Evolutionary conservation across 2,329 filamentous ascomycete species (phyloP), one percentile per base, ranked within the genome.

Genomic region (Paraphaeosphaeria sporulosa): DNA sequence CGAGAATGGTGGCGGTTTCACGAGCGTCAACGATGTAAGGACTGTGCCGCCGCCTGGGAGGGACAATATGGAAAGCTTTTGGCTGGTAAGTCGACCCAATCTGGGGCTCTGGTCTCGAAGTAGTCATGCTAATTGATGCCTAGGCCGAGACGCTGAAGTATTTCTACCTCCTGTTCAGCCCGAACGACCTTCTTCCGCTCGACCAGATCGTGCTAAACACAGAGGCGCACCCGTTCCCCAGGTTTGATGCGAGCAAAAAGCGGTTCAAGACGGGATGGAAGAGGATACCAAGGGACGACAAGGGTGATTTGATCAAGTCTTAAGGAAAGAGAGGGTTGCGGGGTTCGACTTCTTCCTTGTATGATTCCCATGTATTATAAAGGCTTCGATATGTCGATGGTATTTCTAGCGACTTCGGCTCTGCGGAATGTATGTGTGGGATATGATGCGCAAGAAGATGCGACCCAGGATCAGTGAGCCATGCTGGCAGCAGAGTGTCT

Each of bases 41-140:
- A 79, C 80, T 5, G 79, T 95, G 10, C 93, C 94, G 21, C 88
- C 93, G 0, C 77, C 82, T 15, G 81, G 83, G 48, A 85, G 88
- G 61, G 94, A 99, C 78, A 98, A 98, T 70, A 97, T 99, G 94
- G 95, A 99, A 81, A 96, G 93, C 75, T 98, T 98, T 81, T 99
- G 95, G 95, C 86, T 99, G 83, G 90, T 92, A 80, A 81, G 90
- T 80, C 30, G 10, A 32, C 5, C 5, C 30, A 32, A 8, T 25
- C n/a, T 44, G 10, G 3, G 3, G 13, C 9, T 21, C 13, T 13
- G n/a, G 12, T 23, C 7, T 4, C 19, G 19, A 44, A 4, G 40
- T 4, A 9, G 2, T 2, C 23, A 3, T 10, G 42, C 42, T 44
- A 44, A 44, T 10, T 23, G 19, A 23, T 25, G 63, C 47, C 46